Percentiles rank a stretch among this genome's conserved stretches.
Conservation (phyloP, 768 basidiomycete genomes). For the Naganishia friedmannii region DNA sequence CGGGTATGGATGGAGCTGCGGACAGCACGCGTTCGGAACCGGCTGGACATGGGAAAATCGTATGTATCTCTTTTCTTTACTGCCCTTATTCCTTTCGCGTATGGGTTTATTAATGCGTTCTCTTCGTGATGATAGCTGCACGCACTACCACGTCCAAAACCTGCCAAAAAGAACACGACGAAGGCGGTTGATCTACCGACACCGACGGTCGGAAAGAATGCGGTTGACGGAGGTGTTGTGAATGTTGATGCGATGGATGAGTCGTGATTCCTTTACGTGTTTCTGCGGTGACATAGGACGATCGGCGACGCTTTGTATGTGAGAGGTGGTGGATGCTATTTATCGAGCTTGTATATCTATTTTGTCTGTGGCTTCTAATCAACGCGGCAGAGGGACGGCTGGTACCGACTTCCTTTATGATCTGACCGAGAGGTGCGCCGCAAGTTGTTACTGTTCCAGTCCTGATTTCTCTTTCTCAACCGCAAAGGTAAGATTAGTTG, state of each 20-base stretch:
- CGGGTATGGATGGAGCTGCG: neutral
- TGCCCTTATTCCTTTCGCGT: neutral
- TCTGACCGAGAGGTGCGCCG: too few species aligned
- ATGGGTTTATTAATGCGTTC: neutral
- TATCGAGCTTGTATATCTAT: too few species aligned
- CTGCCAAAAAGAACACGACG: neutral
- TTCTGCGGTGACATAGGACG: too few species aligned
- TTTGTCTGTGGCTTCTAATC: too few species aligned
- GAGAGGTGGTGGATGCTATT: too few species aligned
- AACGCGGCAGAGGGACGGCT: too few species aligned
- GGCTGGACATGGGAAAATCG: too few species aligned
- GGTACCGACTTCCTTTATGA: too few species aligned
- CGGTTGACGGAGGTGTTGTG: neutral
- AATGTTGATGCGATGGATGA: slow-evolving; percentile 3
- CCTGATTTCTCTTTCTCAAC: too few species aligned
- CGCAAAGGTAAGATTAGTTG: too few species aligned
- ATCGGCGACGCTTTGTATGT: too few species aligned
- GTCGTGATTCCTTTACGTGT: neutral
- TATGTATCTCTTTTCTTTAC: neutral
- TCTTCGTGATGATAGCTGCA: neutral
- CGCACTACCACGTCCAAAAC: slow-evolving; percentile 3
- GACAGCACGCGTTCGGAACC: neutral
- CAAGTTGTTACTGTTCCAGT: too few species aligned
- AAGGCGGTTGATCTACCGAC: neutral
- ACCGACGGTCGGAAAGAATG: neutral